Percentiles rank a stretch among this genome's conserved stretches.
phyloP scores from a whole-genome alignment of 2,329 filamentous ascomycete genomes.

The Arthrobotrys megalospora region DNA sequence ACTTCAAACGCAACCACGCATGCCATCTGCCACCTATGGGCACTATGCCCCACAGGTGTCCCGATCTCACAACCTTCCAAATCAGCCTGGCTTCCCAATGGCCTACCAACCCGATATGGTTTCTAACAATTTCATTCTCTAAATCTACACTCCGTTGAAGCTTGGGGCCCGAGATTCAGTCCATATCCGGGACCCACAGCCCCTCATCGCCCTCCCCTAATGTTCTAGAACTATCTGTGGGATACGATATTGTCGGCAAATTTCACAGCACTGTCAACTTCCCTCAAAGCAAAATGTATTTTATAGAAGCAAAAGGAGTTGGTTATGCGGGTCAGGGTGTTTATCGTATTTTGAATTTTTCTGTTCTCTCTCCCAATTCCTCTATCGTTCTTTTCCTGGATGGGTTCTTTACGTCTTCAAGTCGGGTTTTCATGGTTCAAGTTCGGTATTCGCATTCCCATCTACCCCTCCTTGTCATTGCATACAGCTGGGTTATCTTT shows the following conservation, averaged over 20 bases:
- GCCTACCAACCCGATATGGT: conserved; percentile 54
- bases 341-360: conserved; percentile 33
- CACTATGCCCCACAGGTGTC: conserved; percentile 51
- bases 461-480: conserved; percentile 15
- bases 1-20: conserved; percentile 55
- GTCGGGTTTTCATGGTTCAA: conserved; percentile 17
- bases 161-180: conserved; percentile 1
- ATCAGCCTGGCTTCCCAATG: conserved; percentile 40
- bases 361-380: conserved; percentile 4
- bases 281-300: conserved; percentile 56
- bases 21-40: conserved; percentile 53
- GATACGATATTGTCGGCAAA: conserved; percentile 37
- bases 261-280: conserved; percentile 54
- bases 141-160: conserved; percentile 1
- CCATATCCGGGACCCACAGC: conserved; percentile 3
- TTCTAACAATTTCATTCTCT: conserved; percentile 54
- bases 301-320: conserved; percentile 61
- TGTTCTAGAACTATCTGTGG: conserved; percentile 46
- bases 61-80: conserved; percentile 45
- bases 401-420: conserved; percentile 25
- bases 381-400: conserved; percentile 5
- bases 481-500: conserved; percentile 18
- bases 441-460: conserved; percentile 13
- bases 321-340: conserved; percentile 59
- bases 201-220: conserved; percentile 14